Conservation (phyloP, 1,284 basidiomycete species). For the Sphaerobolus stellatus region DNA sequence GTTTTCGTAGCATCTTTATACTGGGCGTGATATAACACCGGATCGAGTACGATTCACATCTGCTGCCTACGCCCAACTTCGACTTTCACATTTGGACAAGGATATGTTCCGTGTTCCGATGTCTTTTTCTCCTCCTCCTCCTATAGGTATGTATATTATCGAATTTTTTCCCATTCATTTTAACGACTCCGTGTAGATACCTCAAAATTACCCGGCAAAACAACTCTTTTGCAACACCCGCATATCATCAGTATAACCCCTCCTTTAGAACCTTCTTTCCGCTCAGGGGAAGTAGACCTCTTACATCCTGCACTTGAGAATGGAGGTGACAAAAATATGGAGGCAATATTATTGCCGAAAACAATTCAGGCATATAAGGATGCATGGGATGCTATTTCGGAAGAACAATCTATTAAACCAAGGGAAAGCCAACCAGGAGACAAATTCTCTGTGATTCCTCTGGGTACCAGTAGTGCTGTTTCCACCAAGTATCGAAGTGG, state of each 20-base stretch:
- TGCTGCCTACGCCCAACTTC: constrained; percentile 69
- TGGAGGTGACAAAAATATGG: not conserved
- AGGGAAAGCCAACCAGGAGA: constrained; percentile 43
- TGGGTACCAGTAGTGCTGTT: constrained; percentile 88
- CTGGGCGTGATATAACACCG: constrained; percentile 57
- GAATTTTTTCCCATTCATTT: not conserved
- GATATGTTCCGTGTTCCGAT: constrained; percentile 74
- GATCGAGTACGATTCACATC: constrained; percentile 77
- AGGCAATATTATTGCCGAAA: constrained; percentile 11
- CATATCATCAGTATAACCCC: constrained; percentile 49
- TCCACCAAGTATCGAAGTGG: constrained; percentile 86
- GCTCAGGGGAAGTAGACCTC: constrained; percentile 7
- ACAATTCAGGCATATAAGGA: constrained; percentile 1
- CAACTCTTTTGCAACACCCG: not conserved
- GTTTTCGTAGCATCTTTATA: constrained; percentile 60
- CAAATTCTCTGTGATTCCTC: constrained; percentile 70
- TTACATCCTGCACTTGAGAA: constrained; percentile 13
- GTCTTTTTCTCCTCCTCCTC: constrained; percentile 29
- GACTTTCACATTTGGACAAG: constrained; percentile 70
- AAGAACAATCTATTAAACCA: constrained; percentile 6
- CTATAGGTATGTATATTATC: not conserved
- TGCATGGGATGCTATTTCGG: constrained; percentile 12
- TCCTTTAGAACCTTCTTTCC: constrained; percentile 27
- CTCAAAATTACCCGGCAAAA: no score
- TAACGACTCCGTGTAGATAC: no score